Conservation (phyloP, 78 protist genomes). For the Mastigamoeba balamuthi region DNA sequence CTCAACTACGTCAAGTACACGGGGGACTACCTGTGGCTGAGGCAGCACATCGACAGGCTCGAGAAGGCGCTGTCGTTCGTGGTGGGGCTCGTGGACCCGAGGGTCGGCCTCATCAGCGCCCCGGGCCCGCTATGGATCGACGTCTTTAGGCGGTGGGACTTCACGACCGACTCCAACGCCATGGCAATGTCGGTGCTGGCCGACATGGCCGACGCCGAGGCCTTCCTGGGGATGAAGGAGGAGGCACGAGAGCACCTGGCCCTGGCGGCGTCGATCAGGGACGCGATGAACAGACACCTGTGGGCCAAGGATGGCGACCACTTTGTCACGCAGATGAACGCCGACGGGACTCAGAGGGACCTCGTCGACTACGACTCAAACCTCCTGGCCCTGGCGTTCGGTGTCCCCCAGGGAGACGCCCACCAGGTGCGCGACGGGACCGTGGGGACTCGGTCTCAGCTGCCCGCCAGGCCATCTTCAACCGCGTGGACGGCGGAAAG, state of each 20-base stretch:
- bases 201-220: constrained; percentile 3
- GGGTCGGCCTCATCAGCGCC: not conserved
- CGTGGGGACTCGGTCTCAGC: too few relatives aligned
- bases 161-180: constrained; percentile 12
- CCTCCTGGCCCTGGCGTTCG: not conserved
- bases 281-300: not conserved
- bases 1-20: constrained; percentile 9
- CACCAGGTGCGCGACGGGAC: too few relatives aligned
- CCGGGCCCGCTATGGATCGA: constrained; percentile 10
- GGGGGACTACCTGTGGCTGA: constrained; percentile 3
- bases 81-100: not conserved
- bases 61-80: not conserved
- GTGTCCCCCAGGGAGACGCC: too few relatives aligned
- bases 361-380: constrained; percentile 14
- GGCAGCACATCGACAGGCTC: not conserved
- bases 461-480: not conserved
- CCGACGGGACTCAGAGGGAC: constrained; percentile 5
- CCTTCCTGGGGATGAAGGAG: not conserved
- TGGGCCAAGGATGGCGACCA: not conserved
- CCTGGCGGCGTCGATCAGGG: not conserved
- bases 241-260: not conserved
- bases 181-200: not conserved
- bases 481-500: not conserved
- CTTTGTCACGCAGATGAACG: constrained; percentile 4
- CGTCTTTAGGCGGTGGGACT: not conserved